These are phyloP conservation scores for Neopestalotiopsis clavispora DNA, from an alignment of 2,329 filamentous ascomycete genomes.

Conservation along the genomic window DNA sequence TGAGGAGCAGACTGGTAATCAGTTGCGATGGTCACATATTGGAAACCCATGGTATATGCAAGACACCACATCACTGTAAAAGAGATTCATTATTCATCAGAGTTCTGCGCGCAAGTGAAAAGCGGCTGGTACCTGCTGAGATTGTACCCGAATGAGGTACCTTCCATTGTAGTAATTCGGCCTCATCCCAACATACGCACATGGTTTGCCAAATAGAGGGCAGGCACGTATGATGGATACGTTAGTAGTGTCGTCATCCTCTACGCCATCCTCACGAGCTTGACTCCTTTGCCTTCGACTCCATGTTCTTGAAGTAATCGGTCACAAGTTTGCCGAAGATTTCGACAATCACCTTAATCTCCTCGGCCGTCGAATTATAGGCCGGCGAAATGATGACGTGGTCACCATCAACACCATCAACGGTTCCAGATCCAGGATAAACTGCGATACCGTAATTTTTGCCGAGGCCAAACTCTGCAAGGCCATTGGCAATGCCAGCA, in stretches of 20 bases:
- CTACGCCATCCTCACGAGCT: not conserved
- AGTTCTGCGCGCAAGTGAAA: not conserved
- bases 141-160: not conserved
- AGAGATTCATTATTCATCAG: not conserved
- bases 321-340: constrained; percentile 55
- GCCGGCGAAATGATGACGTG: constrained; percentile 73
- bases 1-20: too few relatives aligned
- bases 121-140: too few relatives aligned
- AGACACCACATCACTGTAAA: not conserved
- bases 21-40: not conserved
- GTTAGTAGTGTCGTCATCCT: not conserved
- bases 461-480: constrained; percentile 38
- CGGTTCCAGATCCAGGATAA: constrained; percentile 68
- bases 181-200: too few relatives aligned
- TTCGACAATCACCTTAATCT: constrained; percentile 61
- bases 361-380: constrained; percentile 63
- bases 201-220: too few relatives aligned
- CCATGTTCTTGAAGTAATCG: constrained; percentile 45
- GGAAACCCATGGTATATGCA: not conserved
- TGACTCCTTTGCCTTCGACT: not conserved
- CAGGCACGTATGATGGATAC: not conserved
- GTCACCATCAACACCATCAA: constrained; percentile 66
- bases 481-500: constrained; percentile 36
- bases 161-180: too few relatives aligned
- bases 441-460: constrained; percentile 47